These are phyloP conservation scores for Salvia hispanica DNA, from an alignment of 257 asterid genomes.

Conservation along the genomic window DNA sequence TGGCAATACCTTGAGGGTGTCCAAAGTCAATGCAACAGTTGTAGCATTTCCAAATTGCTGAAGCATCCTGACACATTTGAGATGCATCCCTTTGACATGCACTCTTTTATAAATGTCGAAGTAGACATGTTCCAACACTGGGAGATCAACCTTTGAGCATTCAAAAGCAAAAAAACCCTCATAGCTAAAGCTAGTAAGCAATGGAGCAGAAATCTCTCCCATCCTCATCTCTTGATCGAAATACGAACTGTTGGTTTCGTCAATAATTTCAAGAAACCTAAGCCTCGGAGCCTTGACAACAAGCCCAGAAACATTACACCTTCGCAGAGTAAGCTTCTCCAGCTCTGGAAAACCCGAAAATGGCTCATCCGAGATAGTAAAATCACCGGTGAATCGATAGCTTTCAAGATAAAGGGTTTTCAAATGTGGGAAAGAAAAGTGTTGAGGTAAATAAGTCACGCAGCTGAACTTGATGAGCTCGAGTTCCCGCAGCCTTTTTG, in stretches of 20 bases:
- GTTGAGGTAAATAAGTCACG: conserved; percentile 21
- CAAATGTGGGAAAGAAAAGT: conserved; percentile 22
- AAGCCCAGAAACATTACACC: conserved; percentile 23
- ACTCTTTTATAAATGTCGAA: conserved; percentile 1
- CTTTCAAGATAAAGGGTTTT: conserved; percentile 28
- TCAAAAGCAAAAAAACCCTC: conserved; percentile 26
- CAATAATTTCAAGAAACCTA: conserved; percentile 26
- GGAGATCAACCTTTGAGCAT: conserved; percentile 22
- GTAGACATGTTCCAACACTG: conserved; percentile 26
- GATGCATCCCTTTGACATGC: not conserved
- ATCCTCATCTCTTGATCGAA: not conserved
- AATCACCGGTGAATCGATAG: conserved; percentile 8
- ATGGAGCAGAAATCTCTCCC: conserved; percentile 15
- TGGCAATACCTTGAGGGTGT: conserved; percentile 30
- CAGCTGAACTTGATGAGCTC: not conserved
- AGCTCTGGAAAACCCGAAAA: conserved; percentile 32
- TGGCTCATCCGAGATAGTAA: conserved; percentile 23
- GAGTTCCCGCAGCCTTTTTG: conserved; percentile 23
- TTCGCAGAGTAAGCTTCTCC: conserved; percentile 31
- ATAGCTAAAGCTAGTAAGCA: conserved; percentile 27
- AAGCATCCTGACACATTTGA: conserved; percentile 23
- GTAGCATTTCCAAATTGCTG: conserved; percentile 35
- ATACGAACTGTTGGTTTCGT: not conserved
- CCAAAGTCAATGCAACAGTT: conserved; percentile 21
- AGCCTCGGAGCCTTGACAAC: conserved; percentile 33